Base-by-base conservation (phyloP, 2,329 filamentous ascomycete genomes). In the Ascochyta clinopodiicola region DNA sequence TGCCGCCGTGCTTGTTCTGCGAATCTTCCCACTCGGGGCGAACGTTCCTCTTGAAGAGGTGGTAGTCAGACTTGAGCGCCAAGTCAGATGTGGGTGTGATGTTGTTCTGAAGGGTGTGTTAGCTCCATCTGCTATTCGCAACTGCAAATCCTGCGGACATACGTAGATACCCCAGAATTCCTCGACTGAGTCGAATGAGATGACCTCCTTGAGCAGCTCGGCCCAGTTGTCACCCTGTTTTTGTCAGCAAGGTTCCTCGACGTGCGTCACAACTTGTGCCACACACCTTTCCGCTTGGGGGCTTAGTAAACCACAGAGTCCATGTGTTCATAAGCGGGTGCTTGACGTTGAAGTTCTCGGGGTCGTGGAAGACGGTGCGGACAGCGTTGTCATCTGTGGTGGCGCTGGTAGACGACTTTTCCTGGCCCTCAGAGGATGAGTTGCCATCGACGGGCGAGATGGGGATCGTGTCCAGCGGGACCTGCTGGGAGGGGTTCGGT, bases 91-190 rank as follows among this genome's bases (percentile, higher is more conserved):
- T 94, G 38, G 93, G 89, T 45, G 94, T 92, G 77, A 99, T 97
- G 79, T 99, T 99, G 85, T 99, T 99, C 96, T 99, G 68, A 34
- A 46, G 49, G 44, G 8, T 6, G n/a, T 31, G 44, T 70, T 62
- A 67, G 64, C 46, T 15, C 42, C 32, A 24, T 13, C 40, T 31
- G 25, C 19, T 21, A n/a, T 17, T 13, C 12, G 22, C 29, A 38
- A 21, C 12, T 34, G 22, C 44, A 19, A 12, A 31, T 4, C 25
- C 24, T 24, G 43, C 27, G 17, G 22, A 83, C 93, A 77, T 85
- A 99, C 96, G 79, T 98, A 98, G 75, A 99, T 91, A 57, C 95
- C 95, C 95, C 95, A 99, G 80, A 99, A 99, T 78, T 99, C 96
- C 81, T 99, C 95, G 24, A 99, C 95, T 2, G 93, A 96, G 81